Evolutionary conservation across 169 alveolate genomes (phyloP), one percentile per base, ranked within the genome.

Genomic region (Plasmodium coatneyi): DNA sequence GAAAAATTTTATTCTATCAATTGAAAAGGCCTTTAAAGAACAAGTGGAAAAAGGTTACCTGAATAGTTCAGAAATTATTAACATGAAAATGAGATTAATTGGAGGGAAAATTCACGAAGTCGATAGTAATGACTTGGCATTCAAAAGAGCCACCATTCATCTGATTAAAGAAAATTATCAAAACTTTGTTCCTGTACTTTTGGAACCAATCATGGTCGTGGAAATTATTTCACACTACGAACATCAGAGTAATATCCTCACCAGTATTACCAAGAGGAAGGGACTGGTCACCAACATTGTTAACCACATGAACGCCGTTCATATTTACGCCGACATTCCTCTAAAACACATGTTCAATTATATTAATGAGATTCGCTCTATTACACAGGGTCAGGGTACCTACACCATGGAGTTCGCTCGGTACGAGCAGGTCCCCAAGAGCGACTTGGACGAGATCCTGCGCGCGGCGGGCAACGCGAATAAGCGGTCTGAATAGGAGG

Each of bases 1-100:
- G 6, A 98, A 98, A 82, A 98, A 97, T 94, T 98, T 96, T 95
- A 98, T 98, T 30, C 96, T 99, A 14, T 97, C 99, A 78, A 98
- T 98, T 43, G 99, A 99, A 95, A 98, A 98, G 78, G 99, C 99
- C 39, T 99, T 99, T 96, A 95, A 98, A 83, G 99, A 98, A 93
- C 96, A 97, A 43, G 94, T 98, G 5, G 97, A 95, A 89, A 95
- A 96, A 94, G 99, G 99, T 14, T 98, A 98, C 32, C 92, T 97
- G 66, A 96, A 98, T 72, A 99, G 99, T 5, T 97, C 98, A 92
- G 99, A 99, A 52, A 98, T 99, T 82, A 98, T 98, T 82, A 98
- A 98, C 93, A 90, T 96, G 92, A 97, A 98, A 72, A 97, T 97
- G 95, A 99, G 97, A 32, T 82, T 98, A 80, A 94, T 92, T 43